Percentiles rank a stretch among this genome's conserved stretches.
Evolutionary conservation across 805 yeast species (phyloP).

Genomic region (Nakazawaea holstii): DNA sequence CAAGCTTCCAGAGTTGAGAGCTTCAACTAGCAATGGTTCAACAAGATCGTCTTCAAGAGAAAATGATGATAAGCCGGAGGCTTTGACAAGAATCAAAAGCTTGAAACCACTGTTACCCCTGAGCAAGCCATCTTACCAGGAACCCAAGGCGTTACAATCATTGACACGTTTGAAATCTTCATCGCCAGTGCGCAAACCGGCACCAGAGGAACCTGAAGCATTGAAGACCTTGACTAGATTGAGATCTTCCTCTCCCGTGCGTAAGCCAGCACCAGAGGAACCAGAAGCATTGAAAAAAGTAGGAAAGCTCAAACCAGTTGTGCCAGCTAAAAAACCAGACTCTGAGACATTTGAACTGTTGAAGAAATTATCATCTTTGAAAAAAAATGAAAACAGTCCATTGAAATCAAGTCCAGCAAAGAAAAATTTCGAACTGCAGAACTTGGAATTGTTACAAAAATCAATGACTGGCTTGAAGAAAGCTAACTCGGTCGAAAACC

Average conservation of each 20-base stretch:
- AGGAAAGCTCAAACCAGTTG: constrained; percentile 11
- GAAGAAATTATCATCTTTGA: background rate
- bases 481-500: background rate
- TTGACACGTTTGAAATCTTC: constrained; percentile 15
- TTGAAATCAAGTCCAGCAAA: background rate
- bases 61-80: constrained; percentile 7
- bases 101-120: constrained; percentile 11
- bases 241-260: constrained; percentile 1
- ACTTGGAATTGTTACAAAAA: constrained; percentile 5
- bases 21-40: no score
- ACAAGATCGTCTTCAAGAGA: background rate
- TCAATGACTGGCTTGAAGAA: constrained; percentile 6
- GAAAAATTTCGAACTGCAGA: constrained; percentile 7
- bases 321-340: constrained; percentile 5
- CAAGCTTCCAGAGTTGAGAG: background rate
- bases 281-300: constrained; percentile 15
- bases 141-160: constrained; percentile 15
- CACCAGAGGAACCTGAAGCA: constrained; percentile 23
- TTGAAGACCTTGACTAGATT: constrained; percentile 15
- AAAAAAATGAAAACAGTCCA: background rate
- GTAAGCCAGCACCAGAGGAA: background rate
- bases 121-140: background rate
- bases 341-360: constrained; percentile 5
- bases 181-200: constrained; percentile 14
- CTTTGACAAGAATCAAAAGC: constrained; percentile 13